Percentiles rank a stretch among this genome's conserved stretches.
Evolutionary conservation across 768 basidiomycete species (phyloP).

Genomic region (Termitomyces sp.): DNA sequence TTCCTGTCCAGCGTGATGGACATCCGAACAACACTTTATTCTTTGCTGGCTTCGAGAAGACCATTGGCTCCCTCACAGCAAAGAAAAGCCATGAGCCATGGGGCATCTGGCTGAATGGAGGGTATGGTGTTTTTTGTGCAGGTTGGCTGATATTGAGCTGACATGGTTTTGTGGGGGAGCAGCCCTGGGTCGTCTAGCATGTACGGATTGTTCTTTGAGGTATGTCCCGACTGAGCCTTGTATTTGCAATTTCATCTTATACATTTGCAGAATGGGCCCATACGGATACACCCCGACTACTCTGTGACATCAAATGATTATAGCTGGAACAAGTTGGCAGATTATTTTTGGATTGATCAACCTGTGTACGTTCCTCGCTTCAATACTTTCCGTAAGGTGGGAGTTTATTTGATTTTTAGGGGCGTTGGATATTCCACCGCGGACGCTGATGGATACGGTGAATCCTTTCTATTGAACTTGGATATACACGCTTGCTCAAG

Average conservation of each 20-base stretch:
- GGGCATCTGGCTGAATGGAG: slow-evolving; percentile 74
- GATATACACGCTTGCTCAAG: neutral
- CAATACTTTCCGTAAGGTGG: neutral
- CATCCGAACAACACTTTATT: slow-evolving; percentile 65
- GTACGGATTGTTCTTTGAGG: slow-evolving; percentile 59
- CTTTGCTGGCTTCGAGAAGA: slow-evolving; percentile 59
- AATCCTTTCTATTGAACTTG: slow-evolving; percentile 11
- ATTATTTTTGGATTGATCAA: slow-evolving; percentile 72
- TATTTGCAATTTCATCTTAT: neutral
- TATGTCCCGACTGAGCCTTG: slow-evolving; percentile 18
- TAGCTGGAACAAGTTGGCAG: slow-evolving; percentile 55
- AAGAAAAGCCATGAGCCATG: slow-evolving; percentile 44
- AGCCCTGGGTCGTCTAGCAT: slow-evolving; percentile 71
- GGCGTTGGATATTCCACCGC: slow-evolving; percentile 63
- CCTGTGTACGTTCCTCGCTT: slow-evolving; percentile 44
- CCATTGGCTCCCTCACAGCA: slow-evolving; percentile 46
- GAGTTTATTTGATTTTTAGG: slow-evolving; percentile 20
- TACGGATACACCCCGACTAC: slow-evolving; percentile 48
- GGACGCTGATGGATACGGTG: slow-evolving; percentile 56
- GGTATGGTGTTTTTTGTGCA: slow-evolving; percentile 30
- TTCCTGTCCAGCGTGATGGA: slow-evolving; percentile 50
- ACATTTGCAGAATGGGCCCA: slow-evolving; percentile 57
- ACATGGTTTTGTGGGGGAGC: neutral
- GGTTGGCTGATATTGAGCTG: neutral
- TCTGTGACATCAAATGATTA: slow-evolving; percentile 43